These are phyloP conservation scores for Leishmania martiniquensis DNA, from an alignment of 208 protist species.

Conservation along the genomic window DNA sequence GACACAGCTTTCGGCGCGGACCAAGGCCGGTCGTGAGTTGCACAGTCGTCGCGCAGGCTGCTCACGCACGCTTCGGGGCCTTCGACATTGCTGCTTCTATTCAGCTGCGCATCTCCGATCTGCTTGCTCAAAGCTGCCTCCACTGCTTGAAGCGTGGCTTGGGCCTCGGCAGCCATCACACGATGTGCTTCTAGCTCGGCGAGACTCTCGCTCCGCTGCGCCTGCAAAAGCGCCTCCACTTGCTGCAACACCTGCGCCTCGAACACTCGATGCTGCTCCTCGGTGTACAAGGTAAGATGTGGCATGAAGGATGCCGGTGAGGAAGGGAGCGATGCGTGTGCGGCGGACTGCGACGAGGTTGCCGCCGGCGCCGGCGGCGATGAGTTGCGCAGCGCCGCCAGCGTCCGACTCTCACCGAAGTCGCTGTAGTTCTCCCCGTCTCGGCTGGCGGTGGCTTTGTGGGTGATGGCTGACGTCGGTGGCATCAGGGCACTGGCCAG, in stretches of 20 bases:
- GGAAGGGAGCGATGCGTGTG: not conserved
- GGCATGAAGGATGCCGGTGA: not conserved
- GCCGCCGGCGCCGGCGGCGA: not conserved
- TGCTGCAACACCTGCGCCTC: slow-evolving; percentile 27
- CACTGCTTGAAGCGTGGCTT: slow-evolving; percentile 18
- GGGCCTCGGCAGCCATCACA: slow-evolving; percentile 24
- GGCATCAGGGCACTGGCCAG: not conserved
- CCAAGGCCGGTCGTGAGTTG: too few species aligned
- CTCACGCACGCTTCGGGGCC: not conserved
- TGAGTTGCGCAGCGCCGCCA: not conserved
- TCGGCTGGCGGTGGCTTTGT: not conserved
- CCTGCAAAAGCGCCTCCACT: slow-evolving; percentile 27
- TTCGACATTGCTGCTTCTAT: not conserved
- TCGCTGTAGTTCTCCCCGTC: not conserved
- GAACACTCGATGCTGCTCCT: slow-evolving; percentile 29
- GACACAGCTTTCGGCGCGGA: not conserved
- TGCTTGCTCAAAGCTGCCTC: slow-evolving; percentile 19
- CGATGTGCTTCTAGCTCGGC: slow-evolving; percentile 28
- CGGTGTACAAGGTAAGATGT: not conserved
- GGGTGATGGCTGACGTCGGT: not conserved
- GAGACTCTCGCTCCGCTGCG: slow-evolving; percentile 24
- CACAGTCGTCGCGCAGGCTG: not conserved
- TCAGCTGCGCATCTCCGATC: not conserved
- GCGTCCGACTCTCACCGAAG: not conserved
- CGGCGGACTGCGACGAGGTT: not conserved